phyloP scores from a whole-genome alignment of 176 grass and related monocot genomes.

The Ensete glaucum region DNA sequence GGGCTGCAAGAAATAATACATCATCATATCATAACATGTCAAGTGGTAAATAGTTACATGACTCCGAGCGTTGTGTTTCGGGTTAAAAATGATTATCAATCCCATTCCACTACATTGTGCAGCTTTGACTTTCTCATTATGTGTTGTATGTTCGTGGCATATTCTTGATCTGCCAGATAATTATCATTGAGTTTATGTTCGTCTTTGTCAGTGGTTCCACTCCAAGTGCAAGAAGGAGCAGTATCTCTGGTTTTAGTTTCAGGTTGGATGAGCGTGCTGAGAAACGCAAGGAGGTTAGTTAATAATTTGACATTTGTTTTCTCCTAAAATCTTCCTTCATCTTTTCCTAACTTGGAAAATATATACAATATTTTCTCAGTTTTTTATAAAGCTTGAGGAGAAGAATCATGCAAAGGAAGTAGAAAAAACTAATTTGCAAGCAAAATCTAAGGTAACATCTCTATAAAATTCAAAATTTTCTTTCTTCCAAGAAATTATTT shows the following conservation, averaged over 20 bases:
- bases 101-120: constrained; percentile 50
- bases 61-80: constrained; percentile 17
- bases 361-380: constrained; percentile 35
- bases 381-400: constrained; percentile 88
- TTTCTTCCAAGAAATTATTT: background rate
- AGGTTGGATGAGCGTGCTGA: constrained; percentile 85
- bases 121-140: background rate
- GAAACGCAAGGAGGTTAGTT: constrained; percentile 79
- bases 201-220: constrained; percentile 38
- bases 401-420: constrained; percentile 76
- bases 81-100: constrained; percentile 53
- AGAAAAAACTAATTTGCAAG: constrained; percentile 83
- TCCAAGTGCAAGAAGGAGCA: constrained; percentile 37
- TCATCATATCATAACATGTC: constrained; percentile 27
- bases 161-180: background rate
- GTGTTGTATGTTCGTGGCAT: background rate
- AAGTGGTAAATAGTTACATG: constrained; percentile 12
- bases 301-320: background rate
- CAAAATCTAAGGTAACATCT: constrained; percentile 62
- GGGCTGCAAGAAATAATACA: constrained; percentile 4
- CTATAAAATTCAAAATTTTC: constrained; percentile 21
- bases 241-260: constrained; percentile 59
- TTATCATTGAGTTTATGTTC: constrained; percentile 3
- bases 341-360: background rate
- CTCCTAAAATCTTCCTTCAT: background rate